Evolutionary conservation across 768 basidiomycete species (phyloP), one percentile per base, ranked within the genome.

Genomic region (Russula brevipes): DNA sequence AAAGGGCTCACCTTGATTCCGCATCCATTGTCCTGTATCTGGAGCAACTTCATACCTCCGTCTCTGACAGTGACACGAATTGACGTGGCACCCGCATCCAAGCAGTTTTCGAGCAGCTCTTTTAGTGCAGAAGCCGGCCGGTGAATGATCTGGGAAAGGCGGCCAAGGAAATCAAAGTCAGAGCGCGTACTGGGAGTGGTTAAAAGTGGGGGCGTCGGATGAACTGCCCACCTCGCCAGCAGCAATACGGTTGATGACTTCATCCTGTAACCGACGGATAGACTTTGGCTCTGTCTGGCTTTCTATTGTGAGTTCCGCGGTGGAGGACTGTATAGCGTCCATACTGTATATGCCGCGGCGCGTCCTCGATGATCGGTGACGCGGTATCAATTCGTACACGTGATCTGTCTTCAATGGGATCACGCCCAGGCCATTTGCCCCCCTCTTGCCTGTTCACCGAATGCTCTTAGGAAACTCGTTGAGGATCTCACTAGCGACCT

Each of bases 11-110:
- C 94, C 52, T 89, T 83, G 70, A 98, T 98, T 2, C 96, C 97
- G 74, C 85, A 91, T 0, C 97, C 96, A 72, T 99, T 97, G 71
- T 99, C 97, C 70, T 94, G 91, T 57, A 98, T 95, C 75, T 97
- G 93, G 42, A 98, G 81, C 16, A 95, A 77, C 72, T 96, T 98
- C 78, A 98, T 77, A 4, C 97, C 97, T 1, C 96, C 97, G 66
- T 99, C 96, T 74, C 97, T 98, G 68, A 95, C 81, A 0, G 86
- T 91, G 57, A 98, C 79, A 42, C 88, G 86, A 71, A 98, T 93
- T 0, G 85, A 85, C 0, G 90, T 94, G 30, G 92, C 79, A 0
- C 91, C 88, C 0, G 97, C 97, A 76, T 99, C 97, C n/a, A 99
- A 80, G 24, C 87, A 82, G 69, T 99, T 98, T 75, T 99, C 97